Evolutionary conservation across 306 rosid genomes (phyloP).

Genomic region (Cyclanthera cordifolia): DNA sequence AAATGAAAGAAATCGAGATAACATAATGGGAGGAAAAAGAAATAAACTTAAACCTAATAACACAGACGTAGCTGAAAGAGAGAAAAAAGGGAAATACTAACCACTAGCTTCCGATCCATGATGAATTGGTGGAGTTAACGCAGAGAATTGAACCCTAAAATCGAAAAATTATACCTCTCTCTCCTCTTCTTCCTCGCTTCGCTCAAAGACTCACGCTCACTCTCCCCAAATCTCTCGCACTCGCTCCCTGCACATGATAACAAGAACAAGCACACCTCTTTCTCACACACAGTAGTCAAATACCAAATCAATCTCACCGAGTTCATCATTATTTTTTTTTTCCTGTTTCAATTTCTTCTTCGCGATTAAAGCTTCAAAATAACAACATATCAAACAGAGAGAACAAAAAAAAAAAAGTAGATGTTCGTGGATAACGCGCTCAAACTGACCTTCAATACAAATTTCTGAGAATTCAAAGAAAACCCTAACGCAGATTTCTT

Average conservation of each 20-base stretch:
- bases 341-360: constrained; percentile 11
- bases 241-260: constrained; percentile 84
- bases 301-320: constrained; percentile 54
- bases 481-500: constrained; percentile 29
- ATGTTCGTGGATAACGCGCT: constrained; percentile 33
- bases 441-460: constrained; percentile 68
- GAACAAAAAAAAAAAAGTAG: background rate
- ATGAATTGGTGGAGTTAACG: background rate
- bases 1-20: background rate
- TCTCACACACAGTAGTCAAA: constrained; percentile 66
- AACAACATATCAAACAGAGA: constrained; percentile 23
- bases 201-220: constrained; percentile 40
- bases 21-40: background rate
- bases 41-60: background rate
- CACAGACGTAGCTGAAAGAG: background rate
- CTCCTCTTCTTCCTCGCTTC: constrained; percentile 19
- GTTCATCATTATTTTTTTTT: constrained; percentile 9
- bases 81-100: constrained; percentile 20
- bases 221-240: constrained; percentile 78
- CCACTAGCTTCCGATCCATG: constrained; percentile 96
- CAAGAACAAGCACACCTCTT: constrained; percentile 48
- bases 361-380: constrained; percentile 20
- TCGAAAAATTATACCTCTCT: constrained; percentile 28
- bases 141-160: constrained; percentile 28
- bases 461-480: constrained; percentile 26